Percentiles rank a stretch among this genome's conserved stretches.
Conservation (phyloP, 2,329 filamentous ascomycete species). For the Botrytis medusae region DNA sequence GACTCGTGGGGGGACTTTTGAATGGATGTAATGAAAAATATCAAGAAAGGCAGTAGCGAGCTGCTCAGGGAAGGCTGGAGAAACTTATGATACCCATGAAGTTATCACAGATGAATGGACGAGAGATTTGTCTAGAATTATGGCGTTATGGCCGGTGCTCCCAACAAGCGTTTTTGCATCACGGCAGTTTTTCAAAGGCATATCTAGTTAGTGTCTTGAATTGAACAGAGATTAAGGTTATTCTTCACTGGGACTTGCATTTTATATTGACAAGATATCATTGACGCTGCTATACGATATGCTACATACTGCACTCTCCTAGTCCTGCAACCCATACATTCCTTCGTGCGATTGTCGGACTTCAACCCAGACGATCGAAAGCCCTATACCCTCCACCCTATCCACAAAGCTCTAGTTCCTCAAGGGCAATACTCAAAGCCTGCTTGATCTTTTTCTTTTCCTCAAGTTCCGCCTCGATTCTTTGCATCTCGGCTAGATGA, state of each 20-base stretch:
- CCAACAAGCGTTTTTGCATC: constrained; percentile 13
- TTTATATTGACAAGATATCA: neutral
- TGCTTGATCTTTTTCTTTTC: neutral
- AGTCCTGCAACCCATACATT: neutral
- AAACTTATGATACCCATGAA: constrained; percentile 22
- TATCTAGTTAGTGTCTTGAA: neutral
- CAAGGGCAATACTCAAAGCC: neutral
- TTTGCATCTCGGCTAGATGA: neutral
- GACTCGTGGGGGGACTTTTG: neutral
- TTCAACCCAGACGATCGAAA: neutral
- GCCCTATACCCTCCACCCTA: neutral
- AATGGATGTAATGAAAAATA: neutral
- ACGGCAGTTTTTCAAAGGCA: neutral
- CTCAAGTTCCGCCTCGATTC: neutral
- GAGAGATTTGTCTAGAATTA: neutral
- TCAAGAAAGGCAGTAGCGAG: neutral
- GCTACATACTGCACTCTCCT: neutral
- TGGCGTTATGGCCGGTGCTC: constrained; percentile 1
- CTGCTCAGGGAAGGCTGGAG: neutral
- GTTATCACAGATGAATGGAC: constrained; percentile 2
- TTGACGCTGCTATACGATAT: neutral
- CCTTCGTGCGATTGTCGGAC: neutral
- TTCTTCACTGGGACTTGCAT: neutral
- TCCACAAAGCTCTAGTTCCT: neutral
- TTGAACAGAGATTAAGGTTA: neutral